Evolutionary conservation across 2,329 filamentous ascomycete genomes (phyloP).

Genomic region (Ophiostoma ips): DNA sequence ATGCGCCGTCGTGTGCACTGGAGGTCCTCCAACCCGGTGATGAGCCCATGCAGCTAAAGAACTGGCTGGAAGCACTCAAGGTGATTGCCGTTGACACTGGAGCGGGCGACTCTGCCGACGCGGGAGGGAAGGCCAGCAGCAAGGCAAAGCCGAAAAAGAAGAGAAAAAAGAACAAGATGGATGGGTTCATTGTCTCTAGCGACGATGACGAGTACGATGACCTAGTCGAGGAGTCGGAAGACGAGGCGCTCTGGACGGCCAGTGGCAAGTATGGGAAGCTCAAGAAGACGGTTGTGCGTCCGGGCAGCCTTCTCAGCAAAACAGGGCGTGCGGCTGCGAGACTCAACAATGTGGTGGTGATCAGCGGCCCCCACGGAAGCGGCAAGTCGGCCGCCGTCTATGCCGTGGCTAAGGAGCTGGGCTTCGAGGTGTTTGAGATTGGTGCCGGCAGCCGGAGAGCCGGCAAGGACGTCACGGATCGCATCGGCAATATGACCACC

Average conservation of each 20-base stretch:
- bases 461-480: conserved; percentile 81
- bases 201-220: conserved; percentile 63
- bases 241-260: conserved; percentile 35
- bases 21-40: conserved; percentile 64
- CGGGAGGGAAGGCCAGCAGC: conserved; percentile 15
- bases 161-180: conserved; percentile 58
- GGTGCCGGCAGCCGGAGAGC: conserved; percentile 71
- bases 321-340: conserved; percentile 27
- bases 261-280: conserved; percentile 22
- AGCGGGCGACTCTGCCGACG: conserved; percentile 22
- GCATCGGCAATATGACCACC: conserved; percentile 89
- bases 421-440: conserved; percentile 90
- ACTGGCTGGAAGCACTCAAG: conserved; percentile 68
- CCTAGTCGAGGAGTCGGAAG: conserved; percentile 53
- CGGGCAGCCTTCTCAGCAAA: conserved; percentile 21
- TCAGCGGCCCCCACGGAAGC: conserved; percentile 80
- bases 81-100: conserved; percentile 64
- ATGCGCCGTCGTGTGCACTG: conserved; percentile 53
- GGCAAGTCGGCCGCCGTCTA: conserved; percentile 91
- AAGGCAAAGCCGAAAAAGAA: conserved; percentile 35
- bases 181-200: conserved; percentile 67
- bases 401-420: conserved; percentile 81
- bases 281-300: conserved; percentile 42
- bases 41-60: conserved; percentile 56
- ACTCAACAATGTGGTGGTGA: conserved; percentile 62